Conservation (phyloP, 2,329 filamentous ascomycete species). For the Aspergillus bombycis region DNA sequence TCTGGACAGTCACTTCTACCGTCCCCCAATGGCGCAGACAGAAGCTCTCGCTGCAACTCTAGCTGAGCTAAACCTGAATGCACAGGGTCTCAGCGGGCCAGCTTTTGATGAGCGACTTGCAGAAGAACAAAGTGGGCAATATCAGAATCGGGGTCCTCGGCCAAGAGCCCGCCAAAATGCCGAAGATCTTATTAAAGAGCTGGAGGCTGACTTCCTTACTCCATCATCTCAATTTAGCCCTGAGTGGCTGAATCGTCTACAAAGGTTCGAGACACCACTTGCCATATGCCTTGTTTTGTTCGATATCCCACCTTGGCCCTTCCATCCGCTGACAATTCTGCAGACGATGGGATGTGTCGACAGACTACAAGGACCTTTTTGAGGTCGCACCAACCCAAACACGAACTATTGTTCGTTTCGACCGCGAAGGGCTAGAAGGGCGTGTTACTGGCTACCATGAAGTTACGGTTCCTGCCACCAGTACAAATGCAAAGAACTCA, state of each 20-base stretch:
- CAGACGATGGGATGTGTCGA: constrained; percentile 76
- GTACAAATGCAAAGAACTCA: constrained; percentile 91
- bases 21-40: constrained; percentile 14
- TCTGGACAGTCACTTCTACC: neutral
- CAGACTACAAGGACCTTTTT: constrained; percentile 82
- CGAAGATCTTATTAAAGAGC: constrained; percentile 67
- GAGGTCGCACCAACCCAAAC: constrained; percentile 88
- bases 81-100: constrained; percentile 25
- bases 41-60: constrained; percentile 33
- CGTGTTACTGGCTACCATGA: constrained; percentile 92
- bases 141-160: constrained; percentile 43
- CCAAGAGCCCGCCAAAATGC: constrained; percentile 51
- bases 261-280: constrained; percentile 61
- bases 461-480: constrained; percentile 86
- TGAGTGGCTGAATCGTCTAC: constrained; percentile 85
- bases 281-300: constrained; percentile 5
- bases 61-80: constrained; percentile 31
- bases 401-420: constrained; percentile 91
- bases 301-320: neutral
- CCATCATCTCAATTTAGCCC: constrained; percentile 79
- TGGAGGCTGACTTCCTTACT: constrained; percentile 77
- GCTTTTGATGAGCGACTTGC: constrained; percentile 34
- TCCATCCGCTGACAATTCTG: constrained; percentile 10
- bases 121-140: constrained; percentile 33
- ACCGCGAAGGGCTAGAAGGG: constrained; percentile 86